Conservation (phyloP, 345 rosid genomes). For the Pelargonium nanum region DNA sequence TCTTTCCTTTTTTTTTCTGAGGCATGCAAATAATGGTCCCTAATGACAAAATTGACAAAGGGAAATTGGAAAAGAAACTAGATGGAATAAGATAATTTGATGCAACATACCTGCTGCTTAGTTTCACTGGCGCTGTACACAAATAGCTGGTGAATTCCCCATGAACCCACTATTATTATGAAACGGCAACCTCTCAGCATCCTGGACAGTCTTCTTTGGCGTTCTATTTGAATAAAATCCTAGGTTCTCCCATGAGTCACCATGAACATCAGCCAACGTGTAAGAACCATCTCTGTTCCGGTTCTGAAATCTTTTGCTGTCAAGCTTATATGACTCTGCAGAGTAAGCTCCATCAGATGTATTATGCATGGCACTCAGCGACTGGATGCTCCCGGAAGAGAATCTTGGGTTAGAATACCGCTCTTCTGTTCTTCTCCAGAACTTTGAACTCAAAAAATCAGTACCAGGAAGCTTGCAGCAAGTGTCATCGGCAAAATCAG, state of each 20-base stretch:
- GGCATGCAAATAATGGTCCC: too few species aligned
- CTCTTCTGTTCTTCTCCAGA: conserved; percentile 71
- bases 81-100: not conserved
- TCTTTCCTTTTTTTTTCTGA: too few species aligned
- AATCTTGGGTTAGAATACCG: conserved; percentile 30
- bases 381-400: conserved; percentile 22
- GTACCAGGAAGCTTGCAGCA: conserved; percentile 87
- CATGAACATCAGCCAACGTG: not conserved
- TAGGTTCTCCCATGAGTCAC: not conserved
- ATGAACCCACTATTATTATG: not conserved
- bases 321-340: not conserved
- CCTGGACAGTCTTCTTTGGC: not conserved
- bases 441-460: conserved; percentile 71
- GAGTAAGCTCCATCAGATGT: conserved; percentile 10
- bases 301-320: not conserved
- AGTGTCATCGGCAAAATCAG: conserved; percentile 37
- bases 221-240: not conserved
- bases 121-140: conserved; percentile 12
- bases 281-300: not conserved
- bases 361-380: conserved; percentile 12
- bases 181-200: not conserved
- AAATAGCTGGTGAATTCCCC: conserved; percentile 17
- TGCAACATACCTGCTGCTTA: not conserved
- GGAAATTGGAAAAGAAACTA: not conserved
- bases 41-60: too few species aligned